Evolutionary conservation across 169 alveolate species (phyloP).

Genomic region (Eimeria praecox): DNA sequence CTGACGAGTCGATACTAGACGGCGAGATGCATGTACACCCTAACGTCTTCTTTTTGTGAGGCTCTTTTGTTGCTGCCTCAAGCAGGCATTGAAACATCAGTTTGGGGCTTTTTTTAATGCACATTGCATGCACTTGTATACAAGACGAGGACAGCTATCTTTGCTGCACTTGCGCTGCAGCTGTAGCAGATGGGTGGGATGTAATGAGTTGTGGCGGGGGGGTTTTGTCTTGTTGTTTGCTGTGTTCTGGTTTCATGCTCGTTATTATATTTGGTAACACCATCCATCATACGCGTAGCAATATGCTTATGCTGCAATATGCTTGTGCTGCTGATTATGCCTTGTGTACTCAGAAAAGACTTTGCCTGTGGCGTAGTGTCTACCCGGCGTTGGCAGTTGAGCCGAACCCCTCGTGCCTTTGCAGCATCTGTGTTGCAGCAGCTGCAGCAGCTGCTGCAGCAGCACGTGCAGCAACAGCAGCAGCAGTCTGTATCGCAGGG

Average conservation of each 20-base stretch:
- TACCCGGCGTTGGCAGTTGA: constrained; percentile 33
- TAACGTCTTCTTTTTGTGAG: constrained; percentile 40
- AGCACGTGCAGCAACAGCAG: neutral
- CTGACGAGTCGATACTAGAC: constrained; percentile 17
- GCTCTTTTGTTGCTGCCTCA: neutral
- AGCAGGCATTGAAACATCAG: neutral
- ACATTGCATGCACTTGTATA: no score
- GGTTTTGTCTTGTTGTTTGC: neutral
- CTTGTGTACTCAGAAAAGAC: neutral
- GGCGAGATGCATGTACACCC: neutral
- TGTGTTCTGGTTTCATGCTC: neutral
- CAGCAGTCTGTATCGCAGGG: neutral
- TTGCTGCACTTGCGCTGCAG: neutral
- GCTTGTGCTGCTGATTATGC: neutral
- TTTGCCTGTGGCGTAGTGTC: constrained; percentile 46
- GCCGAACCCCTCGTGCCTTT: constrained; percentile 35
- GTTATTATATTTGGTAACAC: neutral
- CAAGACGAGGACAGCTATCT: no score
- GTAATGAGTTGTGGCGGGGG: neutral
- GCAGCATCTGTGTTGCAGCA: constrained; percentile 4
- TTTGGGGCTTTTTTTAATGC: neutral
- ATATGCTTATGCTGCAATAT: neutral
- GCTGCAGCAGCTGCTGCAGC: constrained; percentile 1
- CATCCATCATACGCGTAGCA: no score
- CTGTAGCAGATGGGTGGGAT: neutral